phyloP scores from a whole-genome alignment of 441 rosid species.

The Erodium texanum region DNA sequence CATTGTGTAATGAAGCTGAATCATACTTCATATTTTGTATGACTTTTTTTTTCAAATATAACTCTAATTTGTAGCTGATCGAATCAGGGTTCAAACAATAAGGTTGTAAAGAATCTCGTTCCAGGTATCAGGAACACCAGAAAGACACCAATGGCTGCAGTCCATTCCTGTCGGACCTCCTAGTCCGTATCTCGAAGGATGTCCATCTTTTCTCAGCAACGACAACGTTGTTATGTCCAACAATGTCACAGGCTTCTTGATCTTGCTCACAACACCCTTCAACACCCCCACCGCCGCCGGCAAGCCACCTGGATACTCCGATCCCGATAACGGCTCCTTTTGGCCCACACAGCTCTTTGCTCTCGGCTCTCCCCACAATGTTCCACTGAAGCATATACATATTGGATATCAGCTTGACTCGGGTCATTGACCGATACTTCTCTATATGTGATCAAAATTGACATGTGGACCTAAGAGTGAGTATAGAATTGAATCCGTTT shows the following conservation, averaged over 20 bases:
- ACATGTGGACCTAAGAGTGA: too few relatives aligned
- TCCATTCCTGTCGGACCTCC: constrained; percentile 42
- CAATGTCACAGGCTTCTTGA: constrained; percentile 47
- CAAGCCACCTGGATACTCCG: constrained; percentile 63
- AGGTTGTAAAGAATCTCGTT: constrained; percentile 52
- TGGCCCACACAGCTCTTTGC: constrained; percentile 59
- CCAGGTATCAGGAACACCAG: constrained; percentile 95
- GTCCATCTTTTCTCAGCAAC: constrained; percentile 70
- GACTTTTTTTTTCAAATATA: too few relatives aligned
- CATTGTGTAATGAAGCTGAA: too few relatives aligned
- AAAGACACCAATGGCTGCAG: constrained; percentile 92
- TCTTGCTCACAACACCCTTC: constrained; percentile 40
- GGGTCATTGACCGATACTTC: too few relatives aligned
- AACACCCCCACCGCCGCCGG: constrained; percentile 57
- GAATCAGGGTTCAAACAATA: too few relatives aligned
- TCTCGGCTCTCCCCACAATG: constrained; percentile 51
- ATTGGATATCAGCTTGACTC: too few relatives aligned
- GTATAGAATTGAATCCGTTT: too few relatives aligned
- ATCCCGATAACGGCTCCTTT: constrained; percentile 46
- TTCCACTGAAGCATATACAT: too few relatives aligned
- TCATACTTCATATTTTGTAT: too few relatives aligned
- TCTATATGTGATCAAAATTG: too few relatives aligned
- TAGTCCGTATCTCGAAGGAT: constrained; percentile 67
- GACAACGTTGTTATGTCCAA: constrained; percentile 67
- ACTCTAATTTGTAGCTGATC: too few relatives aligned